These are phyloP conservation scores for Yamadazyma sp. DNA, from an alignment of 1,139 yeast genomes.

Conservation along the genomic window DNA sequence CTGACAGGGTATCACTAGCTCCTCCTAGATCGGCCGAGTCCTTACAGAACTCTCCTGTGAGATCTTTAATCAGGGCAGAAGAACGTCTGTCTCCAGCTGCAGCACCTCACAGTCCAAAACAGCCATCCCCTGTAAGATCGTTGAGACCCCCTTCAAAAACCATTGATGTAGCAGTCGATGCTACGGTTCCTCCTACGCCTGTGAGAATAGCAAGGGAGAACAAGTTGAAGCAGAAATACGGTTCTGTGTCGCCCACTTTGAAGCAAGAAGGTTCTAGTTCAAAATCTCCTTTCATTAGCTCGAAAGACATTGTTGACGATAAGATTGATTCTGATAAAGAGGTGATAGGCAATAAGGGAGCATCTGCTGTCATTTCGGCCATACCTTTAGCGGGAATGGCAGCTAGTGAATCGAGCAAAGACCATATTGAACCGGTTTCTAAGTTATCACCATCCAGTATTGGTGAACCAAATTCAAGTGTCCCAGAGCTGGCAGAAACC, in stretches of 20 bases:
- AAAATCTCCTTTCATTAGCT: conserved; percentile 1
- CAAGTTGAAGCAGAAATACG: conserved; percentile 9
- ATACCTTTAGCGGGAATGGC: no score
- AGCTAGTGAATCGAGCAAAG: no score
- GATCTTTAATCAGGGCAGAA: conserved; percentile 3
- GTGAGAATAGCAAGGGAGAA: conserved; percentile 13
- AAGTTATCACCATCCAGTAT: no score
- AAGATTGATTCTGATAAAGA: background rate
- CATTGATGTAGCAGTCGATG: conserved; percentile 20
- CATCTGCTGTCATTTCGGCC: no score
- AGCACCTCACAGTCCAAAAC: conserved; percentile 15
- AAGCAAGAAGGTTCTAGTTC: no score
- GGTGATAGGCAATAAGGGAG: background rate
- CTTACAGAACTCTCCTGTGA: conserved; percentile 9
- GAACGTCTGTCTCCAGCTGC: conserved; percentile 17
- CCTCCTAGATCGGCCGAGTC: conserved; percentile 22
- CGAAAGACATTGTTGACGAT: background rate
- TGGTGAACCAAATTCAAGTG: no score
- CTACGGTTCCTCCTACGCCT: conserved; percentile 21
- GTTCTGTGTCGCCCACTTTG: conserved; percentile 7
- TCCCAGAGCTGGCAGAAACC: conserved; percentile 8
- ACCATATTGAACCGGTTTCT: no score
- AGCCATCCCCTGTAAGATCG: conserved; percentile 5
- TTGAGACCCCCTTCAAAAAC: conserved; percentile 2
- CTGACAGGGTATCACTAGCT: conserved; percentile 22